Evolutionary conservation across 2,329 filamentous ascomycete genomes (phyloP).

Genomic region (Trichothecium sympodiale): DNA sequence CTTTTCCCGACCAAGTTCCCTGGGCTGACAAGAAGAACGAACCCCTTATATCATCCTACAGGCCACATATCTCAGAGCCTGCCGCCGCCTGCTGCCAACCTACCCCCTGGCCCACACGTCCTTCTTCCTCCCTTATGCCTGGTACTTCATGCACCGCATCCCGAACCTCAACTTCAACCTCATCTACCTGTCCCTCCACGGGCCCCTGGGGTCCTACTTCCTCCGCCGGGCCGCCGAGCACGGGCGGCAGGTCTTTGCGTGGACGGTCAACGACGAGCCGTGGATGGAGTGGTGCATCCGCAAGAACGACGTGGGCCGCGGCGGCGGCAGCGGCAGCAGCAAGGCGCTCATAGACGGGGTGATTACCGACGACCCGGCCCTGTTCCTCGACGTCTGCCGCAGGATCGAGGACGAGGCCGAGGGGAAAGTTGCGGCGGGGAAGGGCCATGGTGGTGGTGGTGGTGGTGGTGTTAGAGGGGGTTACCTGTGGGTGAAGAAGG

Average conservation of each 20-base stretch:
- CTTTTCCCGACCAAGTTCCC: too few relatives aligned
- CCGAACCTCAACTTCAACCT: constrained; percentile 72
- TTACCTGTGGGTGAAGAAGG: neutral
- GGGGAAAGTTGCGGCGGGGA: constrained; percentile 8
- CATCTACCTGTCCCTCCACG: constrained; percentile 55
- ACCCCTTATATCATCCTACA: too few relatives aligned
- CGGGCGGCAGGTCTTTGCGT: constrained; percentile 56
- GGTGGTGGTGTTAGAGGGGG: neutral
- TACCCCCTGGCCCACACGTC: constrained; percentile 60
- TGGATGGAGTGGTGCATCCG: constrained; percentile 74
- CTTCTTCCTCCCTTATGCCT: constrained; percentile 55
- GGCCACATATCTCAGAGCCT: constrained; percentile 57
- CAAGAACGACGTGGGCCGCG: constrained; percentile 20
- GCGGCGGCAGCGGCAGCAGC: constrained; percentile 2
- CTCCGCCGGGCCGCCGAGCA: constrained; percentile 40
- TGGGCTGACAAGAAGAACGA: too few relatives aligned
- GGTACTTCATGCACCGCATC: constrained; percentile 48
- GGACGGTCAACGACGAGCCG: constrained; percentile 74
- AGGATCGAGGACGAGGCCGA: constrained; percentile 23
- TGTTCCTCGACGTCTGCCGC: constrained; percentile 51
- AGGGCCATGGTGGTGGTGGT: neutral
- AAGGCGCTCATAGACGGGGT: constrained; percentile 58
- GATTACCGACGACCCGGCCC: constrained; percentile 71
- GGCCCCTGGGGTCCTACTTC: constrained; percentile 56
- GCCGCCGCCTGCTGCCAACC: constrained; percentile 47